A percentile compares a stretch with the other conserved stretches of the same genome.
Evolutionary conservation across 768 basidiomycete species (phyloP).

Genomic region (Kwoniella mangroviensis): DNA sequence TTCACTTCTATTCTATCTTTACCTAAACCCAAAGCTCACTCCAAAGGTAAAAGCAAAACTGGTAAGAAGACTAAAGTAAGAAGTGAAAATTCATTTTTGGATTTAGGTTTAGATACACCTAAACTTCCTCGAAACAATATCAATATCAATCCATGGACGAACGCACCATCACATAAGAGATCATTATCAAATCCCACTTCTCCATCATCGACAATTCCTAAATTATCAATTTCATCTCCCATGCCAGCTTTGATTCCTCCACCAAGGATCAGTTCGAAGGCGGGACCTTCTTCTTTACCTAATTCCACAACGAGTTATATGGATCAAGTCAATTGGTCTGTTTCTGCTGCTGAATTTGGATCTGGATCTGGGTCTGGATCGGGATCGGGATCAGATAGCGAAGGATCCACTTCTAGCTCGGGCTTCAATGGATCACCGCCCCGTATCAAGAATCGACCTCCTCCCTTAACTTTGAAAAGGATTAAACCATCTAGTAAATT

Average conservation of each 20-base stretch:
- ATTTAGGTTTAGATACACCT: constrained; percentile 16
- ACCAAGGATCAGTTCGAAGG: constrained; percentile 20
- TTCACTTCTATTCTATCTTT: constrained; percentile 41
- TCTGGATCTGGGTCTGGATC: neutral
- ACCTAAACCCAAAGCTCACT: constrained; percentile 22
- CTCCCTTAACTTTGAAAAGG: constrained; percentile 33
- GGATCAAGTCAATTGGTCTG: no score
- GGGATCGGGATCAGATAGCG: constrained; percentile 8
- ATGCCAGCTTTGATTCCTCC: constrained; percentile 22
- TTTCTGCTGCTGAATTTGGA: neutral
- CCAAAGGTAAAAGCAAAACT: neutral
- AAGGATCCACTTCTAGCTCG: neutral
- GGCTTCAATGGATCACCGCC: neutral
- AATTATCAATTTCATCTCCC: constrained; percentile 14
- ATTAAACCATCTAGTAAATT: constrained; percentile 25
- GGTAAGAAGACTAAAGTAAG: neutral
- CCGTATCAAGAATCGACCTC: constrained; percentile 31
- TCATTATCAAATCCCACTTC: constrained; percentile 13
- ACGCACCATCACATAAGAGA: constrained; percentile 5
- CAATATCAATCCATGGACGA: neutral
- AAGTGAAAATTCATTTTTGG: constrained; percentile 23
- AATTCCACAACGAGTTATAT: no score
- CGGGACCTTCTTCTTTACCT: neutral
- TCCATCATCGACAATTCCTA: constrained; percentile 1
- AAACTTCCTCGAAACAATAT: neutral